A percentile compares a stretch with the other conserved stretches of the same genome.
phyloP scores from a whole-genome alignment of 352 stramenopile genomes.

The Achlya hypogyna region DNA sequence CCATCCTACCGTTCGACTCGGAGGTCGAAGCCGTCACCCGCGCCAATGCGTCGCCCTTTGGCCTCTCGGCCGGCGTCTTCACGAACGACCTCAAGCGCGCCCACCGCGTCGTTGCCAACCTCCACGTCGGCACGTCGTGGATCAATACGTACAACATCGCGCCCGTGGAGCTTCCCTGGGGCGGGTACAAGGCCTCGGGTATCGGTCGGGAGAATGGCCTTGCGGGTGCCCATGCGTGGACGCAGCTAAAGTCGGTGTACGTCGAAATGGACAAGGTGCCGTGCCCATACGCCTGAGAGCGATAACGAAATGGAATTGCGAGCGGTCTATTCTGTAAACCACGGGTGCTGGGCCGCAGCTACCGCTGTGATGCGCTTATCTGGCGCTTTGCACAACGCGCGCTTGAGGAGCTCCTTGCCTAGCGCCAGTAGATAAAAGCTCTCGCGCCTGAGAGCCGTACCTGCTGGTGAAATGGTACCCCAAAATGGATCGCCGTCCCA shows the following conservation, averaged over 20 bases:
- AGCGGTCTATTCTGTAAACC: constrained; percentile 37
- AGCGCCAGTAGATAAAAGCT: neutral
- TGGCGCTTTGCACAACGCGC: constrained; percentile 79
- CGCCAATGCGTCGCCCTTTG: constrained; percentile 76
- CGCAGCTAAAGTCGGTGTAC: constrained; percentile 85
- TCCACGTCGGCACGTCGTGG: constrained; percentile 76
- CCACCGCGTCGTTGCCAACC: constrained; percentile 53
- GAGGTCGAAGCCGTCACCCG: constrained; percentile 67
- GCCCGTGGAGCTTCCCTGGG: constrained; percentile 82
- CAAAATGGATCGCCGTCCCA: constrained; percentile 56
- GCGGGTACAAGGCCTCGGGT: constrained; percentile 86
- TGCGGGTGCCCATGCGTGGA: constrained; percentile 79
- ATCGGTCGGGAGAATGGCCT: constrained; percentile 89
- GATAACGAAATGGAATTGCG: too few relatives aligned
- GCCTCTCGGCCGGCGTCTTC: constrained; percentile 76
- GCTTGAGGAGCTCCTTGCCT: constrained; percentile 61
- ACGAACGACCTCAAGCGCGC: constrained; percentile 74
- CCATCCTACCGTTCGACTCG: constrained; percentile 59
- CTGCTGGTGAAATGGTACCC: constrained; percentile 39
- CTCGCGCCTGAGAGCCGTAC: neutral
- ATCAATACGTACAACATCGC: constrained; percentile 88
- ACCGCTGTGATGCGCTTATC: constrained; percentile 67
- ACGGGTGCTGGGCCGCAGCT: constrained; percentile 70
- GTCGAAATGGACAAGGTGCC: constrained; percentile 65
- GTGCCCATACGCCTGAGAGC: constrained; percentile 40